A percentile compares a stretch with the other conserved stretches of the same genome.
phyloP scores from a whole-genome alignment of 345 rosid species.

The Salix arbutifolia region DNA sequence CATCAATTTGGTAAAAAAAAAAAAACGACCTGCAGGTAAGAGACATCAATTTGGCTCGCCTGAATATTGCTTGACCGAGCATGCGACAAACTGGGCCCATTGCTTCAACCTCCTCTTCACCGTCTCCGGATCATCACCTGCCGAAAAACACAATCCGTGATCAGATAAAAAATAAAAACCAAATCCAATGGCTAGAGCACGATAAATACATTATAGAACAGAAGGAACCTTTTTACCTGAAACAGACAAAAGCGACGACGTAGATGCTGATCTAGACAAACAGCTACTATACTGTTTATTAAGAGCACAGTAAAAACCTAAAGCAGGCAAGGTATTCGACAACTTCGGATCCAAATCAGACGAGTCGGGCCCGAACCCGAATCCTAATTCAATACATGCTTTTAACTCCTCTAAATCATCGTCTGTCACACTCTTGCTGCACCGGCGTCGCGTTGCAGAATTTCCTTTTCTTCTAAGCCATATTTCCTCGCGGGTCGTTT shows the following conservation, averaged over 20 bases:
- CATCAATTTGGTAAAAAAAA: too few species aligned
- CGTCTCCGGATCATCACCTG: conserved; percentile 69
- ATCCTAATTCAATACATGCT: conserved; percentile 80
- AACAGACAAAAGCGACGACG: conserved; percentile 54
- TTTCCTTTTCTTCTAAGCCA: conserved; percentile 58
- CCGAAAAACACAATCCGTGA: not conserved
- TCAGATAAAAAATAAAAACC: not conserved
- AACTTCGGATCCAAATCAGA: conserved; percentile 64
- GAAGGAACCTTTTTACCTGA: conserved; percentile 36
- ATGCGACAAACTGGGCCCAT: conserved; percentile 90
- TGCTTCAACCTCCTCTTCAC: conserved; percentile 71
- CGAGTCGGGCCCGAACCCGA: conserved; percentile 65
- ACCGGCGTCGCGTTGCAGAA: conserved; percentile 8
- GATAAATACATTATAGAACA: not conserved
- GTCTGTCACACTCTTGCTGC: conserved; percentile 59
- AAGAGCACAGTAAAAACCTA: conserved; percentile 67
- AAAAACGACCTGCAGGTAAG: too few species aligned
- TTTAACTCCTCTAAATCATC: conserved; percentile 82
- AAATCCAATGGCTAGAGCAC: not conserved
- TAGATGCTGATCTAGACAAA: conserved; percentile 57
- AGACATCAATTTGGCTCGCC: conserved; percentile 36
- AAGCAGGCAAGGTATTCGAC: conserved; percentile 65
- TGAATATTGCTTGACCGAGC: conserved; percentile 58
- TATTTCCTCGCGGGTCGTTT: conserved; percentile 61
- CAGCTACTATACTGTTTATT: conserved; percentile 51